Conservation (phyloP, 2,329 filamentous ascomycete species). For the Penicillium sp. region DNA sequence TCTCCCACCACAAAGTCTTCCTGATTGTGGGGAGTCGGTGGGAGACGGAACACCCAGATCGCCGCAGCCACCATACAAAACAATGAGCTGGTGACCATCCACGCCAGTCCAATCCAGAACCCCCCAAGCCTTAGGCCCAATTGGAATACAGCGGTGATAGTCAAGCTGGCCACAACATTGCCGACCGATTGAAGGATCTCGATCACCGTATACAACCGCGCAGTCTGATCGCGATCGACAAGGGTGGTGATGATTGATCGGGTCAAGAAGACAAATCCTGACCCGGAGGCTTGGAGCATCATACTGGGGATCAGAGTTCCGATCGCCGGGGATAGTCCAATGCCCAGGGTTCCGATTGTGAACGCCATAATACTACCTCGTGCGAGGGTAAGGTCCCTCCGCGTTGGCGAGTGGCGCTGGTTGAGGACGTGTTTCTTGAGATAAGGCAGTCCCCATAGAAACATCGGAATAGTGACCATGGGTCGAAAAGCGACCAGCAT, state of each 20-base stretch:
- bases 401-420: conserved; percentile 41
- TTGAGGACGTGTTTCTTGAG: conserved; percentile 39
- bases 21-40: conserved; percentile 11
- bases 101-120: conserved; percentile 55
- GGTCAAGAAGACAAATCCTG: conserved; percentile 53
- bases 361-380: conserved; percentile 51
- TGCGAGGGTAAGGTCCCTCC: conserved; percentile 53
- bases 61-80: conserved; percentile 37
- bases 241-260: conserved; percentile 54
- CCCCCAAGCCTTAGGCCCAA: conserved; percentile 52
- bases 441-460: conserved; percentile 51
- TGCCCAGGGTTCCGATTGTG: conserved; percentile 49
- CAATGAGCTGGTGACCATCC: conserved; percentile 43
- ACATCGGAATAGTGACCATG: conserved; percentile 51
- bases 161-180: conserved; percentile 51
- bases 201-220: conserved; percentile 54
- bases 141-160: conserved; percentile 52
- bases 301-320: conserved; percentile 49
- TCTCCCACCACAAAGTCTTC: conserved; percentile 26
- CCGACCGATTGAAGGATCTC: conserved; percentile 54
- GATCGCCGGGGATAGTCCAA: conserved; percentile 51
- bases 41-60: conserved; percentile 34
- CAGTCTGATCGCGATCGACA: conserved; percentile 53
- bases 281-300: conserved; percentile 53
- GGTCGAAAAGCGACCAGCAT: conserved; percentile 53